These are phyloP conservation scores for Chaetoceros muelleri DNA, from an alignment of 108 stramenopile species.

Conservation along the genomic window DNA sequence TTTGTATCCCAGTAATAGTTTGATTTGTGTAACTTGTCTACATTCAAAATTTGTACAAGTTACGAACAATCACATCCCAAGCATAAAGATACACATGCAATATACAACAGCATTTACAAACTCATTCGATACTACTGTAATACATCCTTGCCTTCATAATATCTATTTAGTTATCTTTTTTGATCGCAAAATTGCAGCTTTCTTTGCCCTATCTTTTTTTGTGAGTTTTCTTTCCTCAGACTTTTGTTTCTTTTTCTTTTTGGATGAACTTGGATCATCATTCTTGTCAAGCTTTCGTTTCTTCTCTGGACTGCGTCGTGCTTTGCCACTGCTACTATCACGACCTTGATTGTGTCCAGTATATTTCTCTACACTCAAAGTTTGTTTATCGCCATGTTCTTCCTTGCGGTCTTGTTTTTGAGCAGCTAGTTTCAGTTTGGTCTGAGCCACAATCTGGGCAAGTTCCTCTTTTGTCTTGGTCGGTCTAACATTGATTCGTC, in stretches of 20 bases:
- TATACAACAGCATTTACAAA: too few species aligned
- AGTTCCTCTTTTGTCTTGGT: slow-evolving; percentile 54
- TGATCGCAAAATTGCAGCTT: background rate
- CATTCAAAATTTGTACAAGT: too few species aligned
- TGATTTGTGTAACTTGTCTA: too few species aligned
- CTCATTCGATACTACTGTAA: too few species aligned
- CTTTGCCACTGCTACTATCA: too few species aligned
- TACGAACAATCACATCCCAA: too few species aligned
- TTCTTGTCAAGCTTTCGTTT: background rate
- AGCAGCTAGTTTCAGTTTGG: slow-evolving; percentile 15
- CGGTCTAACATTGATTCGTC: slow-evolving; percentile 63
- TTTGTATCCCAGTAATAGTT: too few species aligned
- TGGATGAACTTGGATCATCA: background rate
- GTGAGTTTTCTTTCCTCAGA: background rate
- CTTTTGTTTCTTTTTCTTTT: background rate
- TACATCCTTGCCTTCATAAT: too few species aligned
- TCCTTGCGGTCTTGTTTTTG: background rate
- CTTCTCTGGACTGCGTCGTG: too few species aligned
- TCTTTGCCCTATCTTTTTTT: background rate
- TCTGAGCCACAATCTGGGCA: slow-evolving; percentile 49
- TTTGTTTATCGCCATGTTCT: background rate
- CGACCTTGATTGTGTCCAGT: too few species aligned
- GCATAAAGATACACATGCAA: too few species aligned
- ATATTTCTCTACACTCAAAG: background rate
- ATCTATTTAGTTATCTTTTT: background rate